phyloP scores from a whole-genome alignment of 768 basidiomycete genomes.

The Hygrocybe coccinea region DNA sequence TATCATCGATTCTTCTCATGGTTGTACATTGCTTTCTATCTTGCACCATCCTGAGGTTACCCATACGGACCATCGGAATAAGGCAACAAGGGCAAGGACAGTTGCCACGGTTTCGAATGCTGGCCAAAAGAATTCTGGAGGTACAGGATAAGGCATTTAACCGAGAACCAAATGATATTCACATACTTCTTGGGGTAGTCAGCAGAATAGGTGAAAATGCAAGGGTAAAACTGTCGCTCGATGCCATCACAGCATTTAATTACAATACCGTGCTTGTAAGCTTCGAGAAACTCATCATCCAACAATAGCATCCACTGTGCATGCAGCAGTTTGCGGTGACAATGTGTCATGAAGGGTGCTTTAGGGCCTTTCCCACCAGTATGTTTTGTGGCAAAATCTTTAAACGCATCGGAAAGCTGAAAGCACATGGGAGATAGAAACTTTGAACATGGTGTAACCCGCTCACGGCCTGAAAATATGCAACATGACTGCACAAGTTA shows the following conservation, averaged over 20 bases:
- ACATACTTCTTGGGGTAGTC: conserved; percentile 43
- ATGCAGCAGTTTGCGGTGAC: conserved; percentile 7
- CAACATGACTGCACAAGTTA: conserved; percentile 1
- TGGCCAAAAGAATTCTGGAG: conserved; percentile 27
- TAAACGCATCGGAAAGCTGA: background rate
- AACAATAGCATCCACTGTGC: conserved; percentile 13
- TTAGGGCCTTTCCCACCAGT: background rate
- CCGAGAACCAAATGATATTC: background rate
- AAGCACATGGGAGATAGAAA: background rate
- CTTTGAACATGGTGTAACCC: background rate
- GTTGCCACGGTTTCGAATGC: conserved; percentile 34
- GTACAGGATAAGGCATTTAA: background rate
- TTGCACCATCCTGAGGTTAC: conserved; percentile 23
- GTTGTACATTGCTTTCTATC: conserved; percentile 16
- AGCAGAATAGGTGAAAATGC: conserved; percentile 34
- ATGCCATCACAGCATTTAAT: conserved; percentile 29
- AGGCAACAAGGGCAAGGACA: conserved; percentile 38
- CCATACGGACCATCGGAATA: conserved; percentile 24
- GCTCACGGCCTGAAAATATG: conserved; percentile 1
- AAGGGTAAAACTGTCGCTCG: conserved; percentile 27
- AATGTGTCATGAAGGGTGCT: background rate
- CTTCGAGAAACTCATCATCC: conserved; percentile 31
- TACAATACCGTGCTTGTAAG: conserved; percentile 31
- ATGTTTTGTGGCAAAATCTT: background rate
- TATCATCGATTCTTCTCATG: conserved; percentile 13